Evolutionary conservation across 1,284 basidiomycete genomes (phyloP).

Genomic region (Pascua guehoae): DNA sequence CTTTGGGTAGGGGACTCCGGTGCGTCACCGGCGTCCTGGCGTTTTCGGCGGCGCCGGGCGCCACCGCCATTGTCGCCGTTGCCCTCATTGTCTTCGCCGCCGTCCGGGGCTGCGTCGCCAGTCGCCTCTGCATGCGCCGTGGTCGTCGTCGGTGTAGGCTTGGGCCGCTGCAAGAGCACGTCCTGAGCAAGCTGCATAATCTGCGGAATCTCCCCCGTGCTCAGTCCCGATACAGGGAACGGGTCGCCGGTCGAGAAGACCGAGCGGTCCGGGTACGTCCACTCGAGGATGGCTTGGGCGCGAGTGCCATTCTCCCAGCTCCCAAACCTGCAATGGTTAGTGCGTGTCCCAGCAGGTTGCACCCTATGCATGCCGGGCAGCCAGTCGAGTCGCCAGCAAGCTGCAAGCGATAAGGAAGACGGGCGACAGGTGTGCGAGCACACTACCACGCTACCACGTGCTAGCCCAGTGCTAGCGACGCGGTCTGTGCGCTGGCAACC

Average conservation of each 20-base stretch:
- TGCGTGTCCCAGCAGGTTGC: not conserved
- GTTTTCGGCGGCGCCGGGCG: conserved; percentile 2
- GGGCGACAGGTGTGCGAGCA: no score
- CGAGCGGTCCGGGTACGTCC: conserved; percentile 61
- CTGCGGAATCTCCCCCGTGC: conserved; percentile 53
- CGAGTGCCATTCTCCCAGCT: conserved; percentile 76
- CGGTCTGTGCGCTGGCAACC: no score
- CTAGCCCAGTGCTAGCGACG: no score
- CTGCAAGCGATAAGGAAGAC: no score
- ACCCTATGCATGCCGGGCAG: not conserved
- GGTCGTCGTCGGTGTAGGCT: not conserved
- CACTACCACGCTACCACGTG: no score
- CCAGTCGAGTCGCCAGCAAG: not conserved
- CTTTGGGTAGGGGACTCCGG: not conserved
- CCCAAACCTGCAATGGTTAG: not conserved
- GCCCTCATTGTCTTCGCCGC: not conserved
- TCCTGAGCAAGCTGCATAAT: conserved; percentile 56
- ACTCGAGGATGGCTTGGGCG: conserved; percentile 66
- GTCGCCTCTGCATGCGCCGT: not conserved
- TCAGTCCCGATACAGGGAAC: conserved; percentile 16
- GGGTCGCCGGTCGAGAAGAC: conserved; percentile 55
- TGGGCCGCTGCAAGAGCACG: conserved; percentile 38
- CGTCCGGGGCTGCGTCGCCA: not conserved
- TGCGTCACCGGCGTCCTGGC: not conserved
- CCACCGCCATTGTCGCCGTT: not conserved